A percentile compares a stretch with the other conserved stretches of the same genome.
Evolutionary conservation across 805 yeast genomes (phyloP).

Genomic region (Starmerella davenportii): DNA sequence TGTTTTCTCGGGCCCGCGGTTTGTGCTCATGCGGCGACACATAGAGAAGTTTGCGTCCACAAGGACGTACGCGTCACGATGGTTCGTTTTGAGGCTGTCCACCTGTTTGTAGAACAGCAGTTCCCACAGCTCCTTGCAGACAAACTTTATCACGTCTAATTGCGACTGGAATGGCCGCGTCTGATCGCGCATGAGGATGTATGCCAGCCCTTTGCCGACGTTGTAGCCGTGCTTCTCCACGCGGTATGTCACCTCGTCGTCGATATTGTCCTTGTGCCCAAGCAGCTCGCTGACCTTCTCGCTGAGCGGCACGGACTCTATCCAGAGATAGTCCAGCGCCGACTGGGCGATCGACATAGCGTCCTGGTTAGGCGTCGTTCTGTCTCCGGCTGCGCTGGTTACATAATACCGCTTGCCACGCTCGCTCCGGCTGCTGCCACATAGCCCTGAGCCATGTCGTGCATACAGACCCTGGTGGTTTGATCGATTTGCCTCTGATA

Average conservation of each 20-base stretch:
- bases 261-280: constrained; percentile 17
- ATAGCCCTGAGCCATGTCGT: too few species aligned
- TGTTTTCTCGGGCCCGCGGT: constrained; percentile 20
- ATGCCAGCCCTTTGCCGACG: constrained; percentile 44
- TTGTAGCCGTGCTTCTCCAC: constrained; percentile 55
- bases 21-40: constrained; percentile 32
- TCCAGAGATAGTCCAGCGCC: constrained; percentile 42
- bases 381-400: too few species aligned
- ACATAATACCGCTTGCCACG: too few species aligned
- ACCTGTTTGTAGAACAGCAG: constrained; percentile 65
- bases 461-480: too few species aligned
- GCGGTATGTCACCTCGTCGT: constrained; percentile 37
- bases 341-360: constrained; percentile 20
- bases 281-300: constrained; percentile 41
- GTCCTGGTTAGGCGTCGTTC: too few species aligned
- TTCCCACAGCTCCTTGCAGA: constrained; percentile 86
- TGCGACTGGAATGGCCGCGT: constrained; percentile 38
- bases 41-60: constrained; percentile 48
- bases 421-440: too few species aligned
- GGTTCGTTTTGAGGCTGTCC: constrained; percentile 84
- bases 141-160: constrained; percentile 72
- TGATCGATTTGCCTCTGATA: too few species aligned
- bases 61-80: constrained; percentile 64
- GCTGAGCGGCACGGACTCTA: constrained; percentile 61
- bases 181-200: constrained; percentile 26